A percentile compares a stretch with the other conserved stretches of the same genome.
These are phyloP conservation scores for Urostyla sp. DNA, from an alignment of 73 alveolate species.

Conservation along the genomic window DNA sequence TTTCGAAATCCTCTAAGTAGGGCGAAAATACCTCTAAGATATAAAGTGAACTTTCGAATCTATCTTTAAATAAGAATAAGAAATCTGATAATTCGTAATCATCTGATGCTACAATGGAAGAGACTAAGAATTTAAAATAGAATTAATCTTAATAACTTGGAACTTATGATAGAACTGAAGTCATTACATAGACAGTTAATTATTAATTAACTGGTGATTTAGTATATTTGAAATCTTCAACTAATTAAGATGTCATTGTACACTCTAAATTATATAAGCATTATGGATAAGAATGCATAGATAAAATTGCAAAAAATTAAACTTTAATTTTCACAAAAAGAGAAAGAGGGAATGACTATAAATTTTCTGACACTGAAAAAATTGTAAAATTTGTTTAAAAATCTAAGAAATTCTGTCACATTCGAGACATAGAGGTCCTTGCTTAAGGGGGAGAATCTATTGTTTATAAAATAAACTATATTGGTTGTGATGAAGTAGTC, in stretches of 20 bases:
- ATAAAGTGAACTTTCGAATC: too few species aligned
- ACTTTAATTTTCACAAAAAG: slow-evolving; percentile 9
- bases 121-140: too few species aligned
- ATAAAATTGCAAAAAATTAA: slow-evolving; percentile 8
- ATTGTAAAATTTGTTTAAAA: background rate
- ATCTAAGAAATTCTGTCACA: slow-evolving; percentile 11
- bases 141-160: too few species aligned
- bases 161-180: too few species aligned
- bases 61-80: too few species aligned
- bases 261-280: slow-evolving; percentile 13
- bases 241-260: slow-evolving; percentile 5
- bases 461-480: slow-evolving; percentile 19
- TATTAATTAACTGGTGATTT: too few species aligned
- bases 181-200: too few species aligned
- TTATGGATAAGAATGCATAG: slow-evolving; percentile 35
- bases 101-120: too few species aligned
- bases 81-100: too few species aligned
- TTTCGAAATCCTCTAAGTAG: too few species aligned
- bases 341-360: background rate
- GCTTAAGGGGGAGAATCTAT: slow-evolving; percentile 53
- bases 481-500: slow-evolving; percentile 33
- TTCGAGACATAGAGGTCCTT: background rate
- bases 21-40: too few species aligned
- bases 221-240: too few species aligned
- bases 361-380: background rate